A percentile compares a stretch with the other conserved stretches of the same genome.
Conservation (phyloP, 2,329 filamentous ascomycete species). For the Aspergillus ochraceus region DNA sequence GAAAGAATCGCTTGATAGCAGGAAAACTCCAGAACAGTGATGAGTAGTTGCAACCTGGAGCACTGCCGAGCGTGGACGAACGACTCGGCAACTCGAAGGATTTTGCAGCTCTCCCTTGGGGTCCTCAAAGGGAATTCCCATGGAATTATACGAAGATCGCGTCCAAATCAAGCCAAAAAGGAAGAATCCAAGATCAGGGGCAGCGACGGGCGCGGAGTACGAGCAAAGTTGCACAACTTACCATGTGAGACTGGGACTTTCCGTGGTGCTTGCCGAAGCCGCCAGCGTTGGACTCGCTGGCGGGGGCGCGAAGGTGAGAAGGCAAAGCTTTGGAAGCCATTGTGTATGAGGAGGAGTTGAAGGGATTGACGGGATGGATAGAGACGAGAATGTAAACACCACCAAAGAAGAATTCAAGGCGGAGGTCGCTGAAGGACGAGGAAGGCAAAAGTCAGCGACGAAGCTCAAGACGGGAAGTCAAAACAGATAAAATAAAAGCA, state of each 20-base stretch:
- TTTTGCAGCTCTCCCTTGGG: too few species aligned
- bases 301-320: constrained; percentile 71
- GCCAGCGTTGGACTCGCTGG: constrained; percentile 43
- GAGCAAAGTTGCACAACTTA: constrained; percentile 37
- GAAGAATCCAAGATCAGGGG: neutral
- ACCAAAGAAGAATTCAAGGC: too few species aligned
- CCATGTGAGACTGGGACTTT: constrained; percentile 58
- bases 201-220: neutral
- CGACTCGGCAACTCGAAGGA: too few species aligned
- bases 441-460: too few species aligned
- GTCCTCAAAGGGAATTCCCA: too few species aligned
- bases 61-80: too few species aligned
- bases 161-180: neutral
- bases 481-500: too few species aligned
- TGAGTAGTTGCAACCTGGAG: too few species aligned
- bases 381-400: neutral
- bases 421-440: neutral
- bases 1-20: too few species aligned
- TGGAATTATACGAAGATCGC: too few species aligned
- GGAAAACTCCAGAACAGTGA: too few species aligned
- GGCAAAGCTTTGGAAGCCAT: constrained; percentile 82
- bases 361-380: neutral
- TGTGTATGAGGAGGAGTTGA: constrained; percentile 23
- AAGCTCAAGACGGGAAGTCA: neutral
- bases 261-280: constrained; percentile 52